Conservation (phyloP, 108 stramenopile genomes). For the Licmophora abbreviata region DNA sequence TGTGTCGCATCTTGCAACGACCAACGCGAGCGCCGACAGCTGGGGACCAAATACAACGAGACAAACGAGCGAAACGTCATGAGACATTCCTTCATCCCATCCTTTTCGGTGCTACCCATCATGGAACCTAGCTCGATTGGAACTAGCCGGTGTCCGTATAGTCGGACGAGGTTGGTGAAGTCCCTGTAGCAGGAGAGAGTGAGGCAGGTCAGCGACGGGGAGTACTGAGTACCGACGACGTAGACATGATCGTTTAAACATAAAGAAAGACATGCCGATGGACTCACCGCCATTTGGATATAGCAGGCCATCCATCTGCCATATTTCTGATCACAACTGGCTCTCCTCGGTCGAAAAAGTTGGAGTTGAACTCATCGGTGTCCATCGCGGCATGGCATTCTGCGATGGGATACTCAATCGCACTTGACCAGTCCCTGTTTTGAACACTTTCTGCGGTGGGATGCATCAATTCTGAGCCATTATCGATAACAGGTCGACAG, state of each 20-base stretch:
- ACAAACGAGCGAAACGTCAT: slow-evolving; percentile 34
- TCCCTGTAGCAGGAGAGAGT: too few species aligned
- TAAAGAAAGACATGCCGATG: too few species aligned
- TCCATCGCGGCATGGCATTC: not conserved
- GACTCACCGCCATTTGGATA: slow-evolving; percentile 39
- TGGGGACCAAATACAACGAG: slow-evolving; percentile 14
- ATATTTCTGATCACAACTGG: slow-evolving; percentile 32
- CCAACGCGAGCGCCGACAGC: slow-evolving; percentile 18
- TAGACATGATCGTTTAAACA: too few species aligned
- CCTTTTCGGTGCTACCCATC: slow-evolving; percentile 2
- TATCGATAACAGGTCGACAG: slow-evolving; percentile 15
- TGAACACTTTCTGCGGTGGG: not conserved
- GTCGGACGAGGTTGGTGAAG: slow-evolving; percentile 8
- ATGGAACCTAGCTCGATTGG: slow-evolving; percentile 55
- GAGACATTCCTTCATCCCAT: slow-evolving; percentile 34
- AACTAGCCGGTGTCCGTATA: slow-evolving; percentile 41
- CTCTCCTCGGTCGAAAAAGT: slow-evolving; percentile 1
- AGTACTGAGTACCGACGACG: too few species aligned
- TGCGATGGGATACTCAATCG: slow-evolving; percentile 18
- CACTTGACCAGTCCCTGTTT: slow-evolving; percentile 9
- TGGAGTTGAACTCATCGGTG: not conserved
- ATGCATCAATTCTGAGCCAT: slow-evolving; percentile 13
- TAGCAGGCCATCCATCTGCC: slow-evolving; percentile 29
- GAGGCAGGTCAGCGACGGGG: too few species aligned
- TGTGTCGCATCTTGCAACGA: slow-evolving; percentile 21